These are phyloP conservation scores for Alternaria brassicae DNA, from an alignment of 2,329 filamentous ascomycete genomes.

Conservation along the genomic window DNA sequence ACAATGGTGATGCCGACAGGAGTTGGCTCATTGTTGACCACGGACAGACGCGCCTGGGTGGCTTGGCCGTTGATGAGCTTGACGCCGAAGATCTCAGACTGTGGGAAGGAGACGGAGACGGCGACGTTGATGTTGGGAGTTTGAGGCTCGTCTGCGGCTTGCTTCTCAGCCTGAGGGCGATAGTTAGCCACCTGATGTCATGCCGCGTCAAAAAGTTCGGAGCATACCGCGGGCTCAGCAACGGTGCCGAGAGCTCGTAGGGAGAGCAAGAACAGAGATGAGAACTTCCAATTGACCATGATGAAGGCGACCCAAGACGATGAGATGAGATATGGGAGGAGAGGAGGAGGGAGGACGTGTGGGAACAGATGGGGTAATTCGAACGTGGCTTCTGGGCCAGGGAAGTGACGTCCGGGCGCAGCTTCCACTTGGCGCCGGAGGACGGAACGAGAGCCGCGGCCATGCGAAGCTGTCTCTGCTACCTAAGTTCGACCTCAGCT, in stretches of 20 bases:
- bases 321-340: constrained; percentile 25
- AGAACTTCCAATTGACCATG: constrained; percentile 78
- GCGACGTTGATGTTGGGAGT: constrained; percentile 65
- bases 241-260: constrained; percentile 71
- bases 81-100: constrained; percentile 85
- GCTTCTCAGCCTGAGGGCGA: constrained; percentile 43
- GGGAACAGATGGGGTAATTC: constrained; percentile 26
- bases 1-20: constrained; percentile 79
- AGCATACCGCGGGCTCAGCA: constrained; percentile 67
- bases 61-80: constrained; percentile 93
- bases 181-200: constrained; percentile 44
- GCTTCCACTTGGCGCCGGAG: constrained; percentile 24
- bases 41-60: constrained; percentile 80
- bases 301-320: constrained; percentile 31
- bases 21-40: constrained; percentile 82
- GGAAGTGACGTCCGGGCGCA: constrained; percentile 29
- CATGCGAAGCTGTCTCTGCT: constrained; percentile 19
- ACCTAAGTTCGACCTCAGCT: constrained; percentile 14
- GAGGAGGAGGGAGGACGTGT: constrained; percentile 13
- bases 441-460: constrained; percentile 17
- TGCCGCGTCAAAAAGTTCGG: constrained; percentile 35
- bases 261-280: constrained; percentile 74
- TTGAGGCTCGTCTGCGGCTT: constrained; percentile 68
- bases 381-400: constrained; percentile 47
- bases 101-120: constrained; percentile 66